Evolutionary conservation across 78 protist species (phyloP).

Genomic region (slime mould (Dictyostelium discoideum)): dicty_2.7 NC_007088.5:352501-353000

Average conservation of each 20-base stretch:
- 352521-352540: not conserved
- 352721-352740: not conserved
- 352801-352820: too few relatives aligned
- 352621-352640: not conserved
- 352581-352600: not conserved
- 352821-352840: too few relatives aligned
- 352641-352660: not conserved
- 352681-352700: not conserved
- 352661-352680: not conserved
- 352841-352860: too few relatives aligned
- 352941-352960: not conserved
- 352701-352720: too few relatives aligned
- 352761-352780: too few relatives aligned
- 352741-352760: too few relatives aligned
- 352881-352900: not conserved
- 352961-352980: too few relatives aligned
- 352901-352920: not conserved
- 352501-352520: too few relatives aligned
- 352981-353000: too few relatives aligned
- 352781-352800: too few relatives aligned
- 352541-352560: not conserved
- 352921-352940: not conserved
- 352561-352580: not conserved
- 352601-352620: not conserved
- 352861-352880: too few relatives aligned